A percentile compares a stretch with the other conserved stretches of the same genome.
phyloP scores from a whole-genome alignment of 345 rosid species.

The Populus ilicifolia region DNA sequence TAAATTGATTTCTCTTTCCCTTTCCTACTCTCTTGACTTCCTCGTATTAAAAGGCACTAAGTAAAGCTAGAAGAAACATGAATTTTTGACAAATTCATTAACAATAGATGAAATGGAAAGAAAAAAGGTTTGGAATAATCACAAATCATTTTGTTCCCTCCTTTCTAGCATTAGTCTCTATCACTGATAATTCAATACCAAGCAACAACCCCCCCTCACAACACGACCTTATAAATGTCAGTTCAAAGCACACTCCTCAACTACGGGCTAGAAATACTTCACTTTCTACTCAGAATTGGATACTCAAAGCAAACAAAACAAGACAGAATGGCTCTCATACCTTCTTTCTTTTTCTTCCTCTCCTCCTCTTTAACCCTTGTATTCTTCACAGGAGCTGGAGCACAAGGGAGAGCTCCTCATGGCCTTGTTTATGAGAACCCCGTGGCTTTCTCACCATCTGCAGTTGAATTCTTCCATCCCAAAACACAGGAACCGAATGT shows the following conservation, averaged over 20 bases:
- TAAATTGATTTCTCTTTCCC: no score
- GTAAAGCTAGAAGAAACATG: not conserved
- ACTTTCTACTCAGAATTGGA: not conserved
- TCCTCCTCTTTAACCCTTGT: slow-evolving; percentile 30
- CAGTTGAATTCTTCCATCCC: slow-evolving; percentile 79
- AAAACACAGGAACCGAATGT: slow-evolving; percentile 32
- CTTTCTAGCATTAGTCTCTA: slow-evolving; percentile 25
- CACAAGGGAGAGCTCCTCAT: slow-evolving; percentile 86
- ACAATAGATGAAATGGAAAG: not conserved
- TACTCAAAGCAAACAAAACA: not conserved
- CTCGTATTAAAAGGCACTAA: no score
- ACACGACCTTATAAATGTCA: slow-evolving; percentile 48
- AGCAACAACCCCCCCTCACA: slow-evolving; percentile 45
- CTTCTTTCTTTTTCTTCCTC: slow-evolving; percentile 24
- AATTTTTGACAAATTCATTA: not conserved
- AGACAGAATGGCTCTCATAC: slow-evolving; percentile 30
- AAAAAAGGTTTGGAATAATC: slow-evolving; percentile 18
- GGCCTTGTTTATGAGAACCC: slow-evolving; percentile 69
- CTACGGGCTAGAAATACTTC: not conserved
- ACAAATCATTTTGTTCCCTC: slow-evolving; percentile 51
- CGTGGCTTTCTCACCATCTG: slow-evolving; percentile 70
- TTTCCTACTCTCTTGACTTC: no score
- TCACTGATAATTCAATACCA: slow-evolving; percentile 37
- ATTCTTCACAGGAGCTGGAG: slow-evolving; percentile 38
- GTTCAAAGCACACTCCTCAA: slow-evolving; percentile 23